Evolutionary conservation across 1,139 yeast species (phyloP), one percentile per base, ranked within the genome.

Genomic region (Geotrichum fermentans): DNA sequence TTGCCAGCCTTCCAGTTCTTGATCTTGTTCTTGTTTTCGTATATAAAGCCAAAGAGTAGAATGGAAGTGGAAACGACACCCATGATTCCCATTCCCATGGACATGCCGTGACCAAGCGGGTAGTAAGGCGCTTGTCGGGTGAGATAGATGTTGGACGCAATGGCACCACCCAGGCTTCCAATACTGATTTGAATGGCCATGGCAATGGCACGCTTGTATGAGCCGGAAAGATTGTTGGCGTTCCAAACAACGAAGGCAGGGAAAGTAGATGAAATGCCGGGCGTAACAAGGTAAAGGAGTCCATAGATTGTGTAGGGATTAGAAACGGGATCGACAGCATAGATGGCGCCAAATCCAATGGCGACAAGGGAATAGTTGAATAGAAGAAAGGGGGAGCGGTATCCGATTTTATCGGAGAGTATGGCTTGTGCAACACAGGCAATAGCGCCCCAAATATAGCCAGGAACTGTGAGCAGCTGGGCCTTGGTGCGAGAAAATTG

Each of bases 141-240:
- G 7, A 68, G 55, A 55, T 66, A 69, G 47, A 69, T 60, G 44
- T 69, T 66, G 37, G 69, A 60, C 16, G 69, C 65, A 47, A 69
- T 60, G 8, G 71, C 67, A 22, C 73, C 73, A 14, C 71, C 69
- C 36, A 71, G 61, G 45, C 67, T 66, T 10, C 74, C 75, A 24
- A 69, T 48, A 4, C 73, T 72, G 39, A 71, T 67, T 45, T 70
- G 73, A 40, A 68, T 57, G 2, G 72, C 74, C 64, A 68, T 67
- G 1, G 68, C 73, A 39, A 70, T 63, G 1, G 73, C 72, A 43
- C 74, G 61, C 51, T 69, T 71, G 54, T 60, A 62, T 3, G 61
- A 61, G n/a, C 69, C 69, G 2, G 71, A 61, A 39, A 70, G 57
- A 47, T 72, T 71, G 50, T 64, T 69, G 1, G 72, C 61, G 40